Base-by-base conservation (phyloP, 2,329 filamentous ascomycete genomes). In the Talaromyces albobiverticillius region DNA sequence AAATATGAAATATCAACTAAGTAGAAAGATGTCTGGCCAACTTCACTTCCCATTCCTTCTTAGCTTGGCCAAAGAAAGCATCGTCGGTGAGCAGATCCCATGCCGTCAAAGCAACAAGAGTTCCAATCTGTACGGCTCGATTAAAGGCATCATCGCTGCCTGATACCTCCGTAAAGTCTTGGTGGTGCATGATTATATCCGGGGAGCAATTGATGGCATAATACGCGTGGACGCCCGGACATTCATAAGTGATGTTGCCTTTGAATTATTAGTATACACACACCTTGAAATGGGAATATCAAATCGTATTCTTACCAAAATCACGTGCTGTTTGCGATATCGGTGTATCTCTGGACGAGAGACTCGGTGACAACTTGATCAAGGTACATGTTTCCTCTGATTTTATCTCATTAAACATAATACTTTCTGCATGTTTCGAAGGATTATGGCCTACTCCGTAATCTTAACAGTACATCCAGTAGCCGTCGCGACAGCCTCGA, bases 241-340 rank as follows among this genome's bases (percentile, higher is more conserved):
- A 46, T 22, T 46, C 43, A 20, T 46, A 46, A 9, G n/a, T 32
- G 26, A 46, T 31, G 22, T 46, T 32, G 16, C 43, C 43, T 46
- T 11, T 31, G 25, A 42, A 42, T 16, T 42, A 23, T 42, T 42
- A 42, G 18, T 42, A 20, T 42, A 16, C 22, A 11, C 22, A 20
- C 10, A 4, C 16, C 40, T 29, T 29, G 5, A 29, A 42, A 42
- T 20, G 18, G 14, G 13, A 42, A 42, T 18, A 16, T 18, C 13
- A 42, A 8, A 42, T 18, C 26, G 5, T 29, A 29, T 29, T 5
- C 26, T 43, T 16, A 43, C 41, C 41, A 43, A 43, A 43, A 16
- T 43, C 41, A 14, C 25, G 23, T 31, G 42, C 26, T 46, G n/a
- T 46, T 46, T 46, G 43, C 26, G 11, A 32, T 46, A 31, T 32